A percentile compares a stretch with the other conserved stretches of the same genome.
Evolutionary conservation across 2,329 filamentous ascomycete species (phyloP).

Genomic region (Colletotrichum phormii): DNA sequence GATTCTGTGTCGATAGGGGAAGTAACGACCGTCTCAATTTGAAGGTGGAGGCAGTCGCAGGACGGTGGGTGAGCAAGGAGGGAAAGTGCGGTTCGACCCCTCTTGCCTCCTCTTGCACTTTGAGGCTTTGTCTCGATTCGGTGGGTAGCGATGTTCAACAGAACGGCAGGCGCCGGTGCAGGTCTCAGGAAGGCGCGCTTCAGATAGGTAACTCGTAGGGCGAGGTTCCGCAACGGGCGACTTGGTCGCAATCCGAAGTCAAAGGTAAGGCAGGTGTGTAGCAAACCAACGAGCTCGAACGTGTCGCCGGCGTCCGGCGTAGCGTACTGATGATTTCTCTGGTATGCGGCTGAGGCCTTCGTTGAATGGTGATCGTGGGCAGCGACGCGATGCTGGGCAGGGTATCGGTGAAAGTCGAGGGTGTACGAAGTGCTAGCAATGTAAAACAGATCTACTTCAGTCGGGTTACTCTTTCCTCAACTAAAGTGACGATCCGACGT

Average conservation of each 20-base stretch:
- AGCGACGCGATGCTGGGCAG: not conserved
- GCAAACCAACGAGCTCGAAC: not conserved
- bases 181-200: constrained; percentile 14
- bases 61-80: not conserved
- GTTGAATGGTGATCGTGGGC: not conserved
- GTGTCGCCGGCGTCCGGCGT: not conserved
- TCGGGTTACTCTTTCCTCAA: not conserved
- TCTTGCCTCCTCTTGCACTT: constrained; percentile 4
- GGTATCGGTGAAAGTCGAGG: not conserved
- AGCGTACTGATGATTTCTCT: not conserved
- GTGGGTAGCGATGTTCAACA: not conserved
- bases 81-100: not conserved
- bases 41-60: constrained; percentile 2
- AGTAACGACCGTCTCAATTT: not conserved
- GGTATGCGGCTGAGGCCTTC: not conserved
- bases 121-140: not conserved
- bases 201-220: not conserved
- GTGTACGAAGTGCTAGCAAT: not conserved
- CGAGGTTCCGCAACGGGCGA: not conserved
- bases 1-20: not conserved
- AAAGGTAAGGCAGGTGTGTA: not conserved
- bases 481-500: not conserved
- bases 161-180: not conserved
- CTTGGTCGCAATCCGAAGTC: not conserved
- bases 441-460: not conserved